Evolutionary conservation across 75 land plant genomes (phyloP), one percentile per base, ranked within the genome.

Genomic region (Ceratopteris richardii): DNA sequence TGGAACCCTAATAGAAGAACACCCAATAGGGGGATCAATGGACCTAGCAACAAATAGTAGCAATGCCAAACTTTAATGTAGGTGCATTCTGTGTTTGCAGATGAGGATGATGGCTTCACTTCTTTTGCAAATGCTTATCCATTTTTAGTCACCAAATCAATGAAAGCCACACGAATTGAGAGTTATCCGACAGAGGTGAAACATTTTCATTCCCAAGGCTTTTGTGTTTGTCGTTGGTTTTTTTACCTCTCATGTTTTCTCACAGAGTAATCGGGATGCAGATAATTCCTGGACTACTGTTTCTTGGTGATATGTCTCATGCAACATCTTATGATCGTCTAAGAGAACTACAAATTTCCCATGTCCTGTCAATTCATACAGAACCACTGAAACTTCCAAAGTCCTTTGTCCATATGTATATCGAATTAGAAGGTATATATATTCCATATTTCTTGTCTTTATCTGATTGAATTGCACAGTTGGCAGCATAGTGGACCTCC

Each of bases 181-280:
- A 67, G 70, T 22, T 65, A 71, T 71, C 69, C 74, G 37, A 20
- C 74, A 31, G 74, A 65, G 69, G 74, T 71, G 36, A 12, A 17
- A n/a, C n/a, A n/a, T n/a, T n/a, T n/a, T n/a, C 21, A 17, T 24
- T 6, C 51, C n/a, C 27, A 3, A 12, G 22, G 4, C 16, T 62
- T 52, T 51, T 43, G 11, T 43, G 20, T 21, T 17, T 22, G 17
- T 63, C 23, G 57, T 53, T 44, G 18, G 40, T 36, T 58, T 16
- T 25, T 5, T 2, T 46, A 1, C 10, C 18, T 16, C 19, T 60
- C 47, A 11, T 25, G n/a, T 20, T 13, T 41, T 31, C 47, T 18
- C 47, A 29, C 13, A 19, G 28, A 12, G 24, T 29, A 52, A 27
- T 46, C 27, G 19, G 7, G 26, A 14, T 54, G 9, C 52, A 71